Conservation (phyloP, 768 basidiomycete genomes). For the Psilocybe subaeruginosa region DNA sequence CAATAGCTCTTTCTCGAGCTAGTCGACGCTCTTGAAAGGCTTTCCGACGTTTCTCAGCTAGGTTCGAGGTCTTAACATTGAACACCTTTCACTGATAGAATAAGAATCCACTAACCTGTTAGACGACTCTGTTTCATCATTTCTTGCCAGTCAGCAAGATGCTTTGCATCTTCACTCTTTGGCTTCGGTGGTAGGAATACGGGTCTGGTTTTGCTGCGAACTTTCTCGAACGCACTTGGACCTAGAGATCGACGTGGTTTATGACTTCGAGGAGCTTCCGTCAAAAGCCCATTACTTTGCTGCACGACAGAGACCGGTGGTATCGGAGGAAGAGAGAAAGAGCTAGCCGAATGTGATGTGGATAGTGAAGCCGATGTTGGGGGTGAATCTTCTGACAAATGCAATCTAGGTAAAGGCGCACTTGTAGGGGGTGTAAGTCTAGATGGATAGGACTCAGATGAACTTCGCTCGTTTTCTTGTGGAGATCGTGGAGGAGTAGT, state of each 20-base stretch:
- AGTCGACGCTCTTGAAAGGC: conserved; percentile 64
- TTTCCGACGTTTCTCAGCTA: conserved; percentile 74
- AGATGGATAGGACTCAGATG: conserved; percentile 4
- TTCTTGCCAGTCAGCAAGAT: conserved; percentile 81
- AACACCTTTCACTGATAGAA: background rate
- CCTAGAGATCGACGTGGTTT: conserved; percentile 57
- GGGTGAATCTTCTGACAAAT: conserved; percentile 10
- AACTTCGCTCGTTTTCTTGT: background rate
- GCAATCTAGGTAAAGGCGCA: conserved; percentile 12
- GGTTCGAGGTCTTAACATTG: background rate
- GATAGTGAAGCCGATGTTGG: conserved; percentile 16
- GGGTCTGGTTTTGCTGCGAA: conserved; percentile 85
- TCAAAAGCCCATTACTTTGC: conserved; percentile 18
- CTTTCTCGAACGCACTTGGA: conserved; percentile 76
- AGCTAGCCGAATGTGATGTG: conserved; percentile 4
- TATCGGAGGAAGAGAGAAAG: conserved; percentile 17
- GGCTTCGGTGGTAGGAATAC: conserved; percentile 83
- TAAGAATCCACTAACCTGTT: conserved; percentile 56
- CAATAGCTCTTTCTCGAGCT: conserved; percentile 66
- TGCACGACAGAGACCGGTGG: conserved; percentile 14
- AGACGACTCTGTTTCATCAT: conserved; percentile 86
- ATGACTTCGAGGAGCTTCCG: conserved; percentile 37
- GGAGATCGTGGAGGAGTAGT: conserved; percentile 6
- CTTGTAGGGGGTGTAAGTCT: conserved; percentile 11
- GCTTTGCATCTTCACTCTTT: conserved; percentile 77